Base-by-base conservation (phyloP, 2,329 filamentous ascomycete species). In the Bipolaris cookei region DNA sequence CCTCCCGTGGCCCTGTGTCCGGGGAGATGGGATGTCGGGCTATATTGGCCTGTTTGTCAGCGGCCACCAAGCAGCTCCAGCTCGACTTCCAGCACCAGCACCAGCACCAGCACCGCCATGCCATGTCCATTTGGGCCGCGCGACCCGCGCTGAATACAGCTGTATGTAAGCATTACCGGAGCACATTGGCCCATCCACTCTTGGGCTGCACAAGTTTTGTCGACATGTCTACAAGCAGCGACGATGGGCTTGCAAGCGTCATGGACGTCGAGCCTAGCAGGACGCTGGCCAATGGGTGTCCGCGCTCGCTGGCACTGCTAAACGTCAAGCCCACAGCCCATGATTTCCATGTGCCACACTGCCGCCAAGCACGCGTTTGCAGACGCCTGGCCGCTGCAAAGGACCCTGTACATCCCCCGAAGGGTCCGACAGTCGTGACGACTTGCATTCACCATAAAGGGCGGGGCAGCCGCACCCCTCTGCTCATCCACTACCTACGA, bases 191-290 rank as follows among this genome's bases (percentile, higher is more conserved):
- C 25, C 28, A 21, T n/a, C 32, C 43, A 11, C 20, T 42, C 35
- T 41, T 42, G 42, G 42, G 42, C 35, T 8, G 35, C 30, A 52
- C 5, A 21, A 25, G 25, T 28, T 32, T 8, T 50, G 38, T 42
- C 16, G 34, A 47, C 48, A 56, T 52, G 54, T 42, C 48, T 56
- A 35, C 45, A 46, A 54, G 44, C 35, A 48, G 51, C 50, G 51
- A 28, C 34, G 59, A 56, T 53, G 56, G 61, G 37, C 55, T 62
- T 67, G 65, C 46, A 69, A 64, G 67, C 69, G 67, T 72, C 69
- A 69, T 70, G 59, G 68, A 71, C 48, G 52, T 61, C 54, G 48
- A 43, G 46, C 50, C 54, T 46, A 56, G 58, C 43, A 35, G 11
- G 39, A 34, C 45, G n/a, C 32, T 20, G 44, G 25, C 67, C 64